These are phyloP conservation scores for Aristolochia californica DNA, from an alignment of 164 flowering plant genomes.

Conservation along the genomic window DNA sequence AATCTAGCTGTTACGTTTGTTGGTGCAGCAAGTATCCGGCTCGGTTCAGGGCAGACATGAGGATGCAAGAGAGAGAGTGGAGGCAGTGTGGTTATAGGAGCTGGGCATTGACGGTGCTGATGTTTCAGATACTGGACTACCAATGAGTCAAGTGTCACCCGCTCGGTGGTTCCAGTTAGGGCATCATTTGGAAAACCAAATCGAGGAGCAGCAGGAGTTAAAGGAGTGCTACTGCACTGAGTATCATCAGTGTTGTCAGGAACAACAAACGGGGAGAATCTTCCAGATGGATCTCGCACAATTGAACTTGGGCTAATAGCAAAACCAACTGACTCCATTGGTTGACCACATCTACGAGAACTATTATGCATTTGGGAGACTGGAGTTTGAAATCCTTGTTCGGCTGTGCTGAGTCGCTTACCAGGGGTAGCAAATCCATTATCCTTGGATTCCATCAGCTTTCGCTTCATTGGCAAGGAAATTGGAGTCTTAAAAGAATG, in stretches of 20 bases:
- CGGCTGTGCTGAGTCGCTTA: conserved; percentile 53
- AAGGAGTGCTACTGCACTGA: conserved; percentile 18
- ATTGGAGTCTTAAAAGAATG: conserved; percentile 55
- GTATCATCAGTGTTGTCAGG: conserved; percentile 40
- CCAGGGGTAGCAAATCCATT: conserved; percentile 26
- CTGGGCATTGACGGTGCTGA: conserved; percentile 95
- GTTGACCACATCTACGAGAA: conserved; percentile 29
- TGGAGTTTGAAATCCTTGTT: conserved; percentile 48
- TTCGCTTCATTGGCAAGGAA: conserved; percentile 67
- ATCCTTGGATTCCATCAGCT: conserved; percentile 59
- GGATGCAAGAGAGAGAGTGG: conserved; percentile 89
- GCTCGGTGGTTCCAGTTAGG: conserved; percentile 42
- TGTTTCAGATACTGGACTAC: conserved; percentile 93
- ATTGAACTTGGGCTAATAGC: conserved; percentile 35
- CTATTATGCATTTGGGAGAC: conserved; percentile 35
- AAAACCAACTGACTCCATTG: conserved; percentile 32
- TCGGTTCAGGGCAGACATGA: conserved; percentile 93
- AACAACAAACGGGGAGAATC: conserved; percentile 17
- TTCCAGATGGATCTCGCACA: conserved; percentile 28
- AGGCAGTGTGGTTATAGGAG: conserved; percentile 95
- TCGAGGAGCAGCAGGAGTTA: conserved; percentile 29
- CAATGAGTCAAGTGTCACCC: conserved; percentile 72
- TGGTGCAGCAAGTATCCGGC: conserved; percentile 79
- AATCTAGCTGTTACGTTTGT: conserved; percentile 74
- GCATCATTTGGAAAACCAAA: conserved; percentile 36